phyloP scores from a whole-genome alignment of 2,329 filamentous ascomycete species.

The Nemania diffusa region DNA sequence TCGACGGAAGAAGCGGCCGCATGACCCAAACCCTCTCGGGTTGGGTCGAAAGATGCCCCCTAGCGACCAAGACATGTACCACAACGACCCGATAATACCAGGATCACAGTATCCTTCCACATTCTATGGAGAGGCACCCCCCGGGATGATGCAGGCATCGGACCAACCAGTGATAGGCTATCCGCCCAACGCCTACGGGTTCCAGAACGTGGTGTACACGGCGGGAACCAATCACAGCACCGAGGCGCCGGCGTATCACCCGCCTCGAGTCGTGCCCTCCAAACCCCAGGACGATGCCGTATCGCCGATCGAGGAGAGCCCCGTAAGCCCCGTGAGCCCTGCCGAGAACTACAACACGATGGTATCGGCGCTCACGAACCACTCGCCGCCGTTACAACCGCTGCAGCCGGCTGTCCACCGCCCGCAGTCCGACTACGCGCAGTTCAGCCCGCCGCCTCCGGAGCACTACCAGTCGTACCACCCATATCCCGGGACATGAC shows the following conservation, averaged over 20 bases:
- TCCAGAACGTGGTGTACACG: slow-evolving; percentile 27
- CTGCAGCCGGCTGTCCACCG: slow-evolving; percentile 31
- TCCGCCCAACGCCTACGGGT: slow-evolving; percentile 30
- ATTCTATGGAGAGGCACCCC: slow-evolving; percentile 47
- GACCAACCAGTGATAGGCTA: slow-evolving; percentile 35
- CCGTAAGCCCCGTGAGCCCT: slow-evolving; percentile 37
- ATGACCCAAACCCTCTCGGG: slow-evolving; percentile 27
- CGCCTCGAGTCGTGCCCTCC: slow-evolving; percentile 18
- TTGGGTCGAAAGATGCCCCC: slow-evolving; percentile 36
- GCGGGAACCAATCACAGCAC: slow-evolving; percentile 19
- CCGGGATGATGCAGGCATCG: slow-evolving; percentile 42
- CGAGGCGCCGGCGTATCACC: slow-evolving; percentile 31
- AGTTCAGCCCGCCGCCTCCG: slow-evolving; percentile 44
- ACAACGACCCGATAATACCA: slow-evolving; percentile 40
- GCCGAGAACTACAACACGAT: slow-evolving; percentile 40
- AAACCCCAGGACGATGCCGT: slow-evolving; percentile 33
- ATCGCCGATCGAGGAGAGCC: slow-evolving; percentile 39
- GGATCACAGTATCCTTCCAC: slow-evolving; percentile 45
- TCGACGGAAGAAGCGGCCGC: slow-evolving; percentile 36
- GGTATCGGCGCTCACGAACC: slow-evolving; percentile 40
- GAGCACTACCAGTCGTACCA: slow-evolving; percentile 45
- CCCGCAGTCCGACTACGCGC: slow-evolving; percentile 43
- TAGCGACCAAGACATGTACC: slow-evolving; percentile 39
- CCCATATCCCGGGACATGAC: slow-evolving; percentile 43
- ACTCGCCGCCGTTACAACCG: slow-evolving; percentile 38